Percentiles rank a stretch among this genome's conserved stretches.
Conservation (phyloP, 73 alveolate species). For the Tetrahymena malaccensis region DNA sequence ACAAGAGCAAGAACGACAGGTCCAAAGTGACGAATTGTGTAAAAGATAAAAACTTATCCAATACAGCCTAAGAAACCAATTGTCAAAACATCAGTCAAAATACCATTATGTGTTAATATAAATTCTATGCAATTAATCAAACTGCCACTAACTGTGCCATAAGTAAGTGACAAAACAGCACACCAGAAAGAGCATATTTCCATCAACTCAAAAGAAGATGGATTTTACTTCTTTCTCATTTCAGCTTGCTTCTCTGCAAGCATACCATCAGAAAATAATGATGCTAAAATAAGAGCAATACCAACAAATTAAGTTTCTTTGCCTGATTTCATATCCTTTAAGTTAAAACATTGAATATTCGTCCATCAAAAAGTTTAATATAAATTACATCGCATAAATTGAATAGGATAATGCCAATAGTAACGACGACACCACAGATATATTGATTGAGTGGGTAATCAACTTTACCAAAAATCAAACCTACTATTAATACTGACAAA, state of each 20-base stretch:
- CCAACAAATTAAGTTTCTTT: conserved; percentile 10
- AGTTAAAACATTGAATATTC: neutral
- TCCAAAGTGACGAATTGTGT: conserved; percentile 12
- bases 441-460: neutral
- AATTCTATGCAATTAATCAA: neutral
- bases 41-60: conserved; percentile 28
- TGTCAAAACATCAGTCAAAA: neutral
- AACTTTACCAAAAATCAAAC: conserved; percentile 12
- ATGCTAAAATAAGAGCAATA: neutral
- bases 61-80: neutral
- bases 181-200: neutral
- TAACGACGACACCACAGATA: conserved; percentile 19
- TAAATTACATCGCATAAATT: neutral
- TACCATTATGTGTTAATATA: neutral
- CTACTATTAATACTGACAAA: conserved; percentile 26
- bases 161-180: neutral
- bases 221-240: neutral
- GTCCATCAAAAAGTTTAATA: neutral
- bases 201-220: neutral
- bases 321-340: neutral
- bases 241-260: neutral
- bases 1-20: conserved; percentile 19
- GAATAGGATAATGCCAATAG: conserved; percentile 11
- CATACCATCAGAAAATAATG: conserved; percentile 25
- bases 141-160: neutral